Base-by-base conservation (phyloP, 352 stramenopile genomes). In the Pythium insidiosum region DNA sequence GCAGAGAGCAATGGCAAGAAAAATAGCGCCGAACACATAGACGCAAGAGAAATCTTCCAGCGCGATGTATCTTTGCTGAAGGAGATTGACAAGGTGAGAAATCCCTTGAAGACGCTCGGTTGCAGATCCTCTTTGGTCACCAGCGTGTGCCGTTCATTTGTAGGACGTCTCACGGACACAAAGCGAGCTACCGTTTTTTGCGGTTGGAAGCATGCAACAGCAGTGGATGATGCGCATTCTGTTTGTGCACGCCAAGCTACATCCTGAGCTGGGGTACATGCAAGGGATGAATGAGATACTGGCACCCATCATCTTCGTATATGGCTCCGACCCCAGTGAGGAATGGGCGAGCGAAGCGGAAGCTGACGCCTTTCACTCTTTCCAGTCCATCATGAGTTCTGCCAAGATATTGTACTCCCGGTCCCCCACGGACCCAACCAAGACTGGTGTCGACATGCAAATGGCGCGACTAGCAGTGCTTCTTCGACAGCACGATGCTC, bases 201-300 rank as follows among this genome's bases (percentile, higher is more conserved):
- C 53, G 5, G 36, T 59, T 11, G 66, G 68, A 6, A 53, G 65
- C 7, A 73, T 77, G 24, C 61, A 62, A 4, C 63, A 79, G 40
- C 67, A 88, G 40, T 73, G 73, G 51, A 87, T 91, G 69, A 53
- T 81, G 15, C 67, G 65, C 18, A 73, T 85, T 15, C 48, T 94
- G 10, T 90, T 88, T 21, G 53, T 88, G 0, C 88, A 84, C 43
- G 72, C 84, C 12, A 84, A 84, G 47, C 61, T 86, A 26, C 63
- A 97, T 38, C 63, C 76, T 1, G 62, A 85, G 6, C 66, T 96
- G 16, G 82, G 84, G 20, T 97, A 97, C 70, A 78, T 94, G 42
- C 93, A 98, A 61, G 93, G 89, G 29, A 98, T 98, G 93, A 95
- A 97, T 56, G 93, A 98, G 55, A 87, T 97, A 43, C 64, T 96